A percentile compares a stretch with the other conserved stretches of the same genome.
Conservation (phyloP, 2,329 filamentous ascomycete species). For the Diaporthe longicolla region DNA sequence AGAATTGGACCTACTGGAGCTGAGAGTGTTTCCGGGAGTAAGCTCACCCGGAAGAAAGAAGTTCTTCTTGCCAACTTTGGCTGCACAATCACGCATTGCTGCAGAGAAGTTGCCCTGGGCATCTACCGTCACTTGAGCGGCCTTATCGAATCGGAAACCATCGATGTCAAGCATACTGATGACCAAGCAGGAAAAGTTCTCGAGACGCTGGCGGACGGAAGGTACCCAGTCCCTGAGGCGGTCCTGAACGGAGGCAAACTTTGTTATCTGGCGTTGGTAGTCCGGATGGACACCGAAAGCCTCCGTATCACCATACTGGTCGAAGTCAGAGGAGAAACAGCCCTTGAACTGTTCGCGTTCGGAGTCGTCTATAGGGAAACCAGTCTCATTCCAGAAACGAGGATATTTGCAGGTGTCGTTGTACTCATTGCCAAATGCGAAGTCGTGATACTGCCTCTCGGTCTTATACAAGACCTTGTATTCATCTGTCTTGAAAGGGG, state of each 20-base stretch:
- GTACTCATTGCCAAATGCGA: slow-evolving; percentile 66
- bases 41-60: slow-evolving; percentile 77
- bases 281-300: slow-evolving; percentile 75
- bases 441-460: slow-evolving; percentile 69
- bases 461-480: slow-evolving; percentile 71
- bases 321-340: slow-evolving; percentile 75
- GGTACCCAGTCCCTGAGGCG: slow-evolving; percentile 75
- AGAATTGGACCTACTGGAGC: slow-evolving; percentile 53
- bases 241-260: slow-evolving; percentile 77
- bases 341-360: slow-evolving; percentile 63
- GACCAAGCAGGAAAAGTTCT: slow-evolving; percentile 73
- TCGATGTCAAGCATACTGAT: slow-evolving; percentile 75
- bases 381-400: slow-evolving; percentile 72
- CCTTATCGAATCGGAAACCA: slow-evolving; percentile 77
- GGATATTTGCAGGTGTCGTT: slow-evolving; percentile 70
- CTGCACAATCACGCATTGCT: slow-evolving; percentile 70
- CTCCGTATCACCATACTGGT: slow-evolving; percentile 74
- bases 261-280: slow-evolving; percentile 74
- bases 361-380: slow-evolving; percentile 62
- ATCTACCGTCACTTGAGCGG: slow-evolving; percentile 74
- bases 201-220: slow-evolving; percentile 68
- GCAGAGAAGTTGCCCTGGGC: slow-evolving; percentile 71
- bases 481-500: slow-evolving; percentile 68
- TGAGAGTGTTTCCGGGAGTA: slow-evolving; percentile 72
- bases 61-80: slow-evolving; percentile 70